Evolutionary conservation across 2,329 filamentous ascomycete genomes (phyloP), one percentile per base, ranked within the genome.

Genomic region (Colletotrichum sp.): DNA sequence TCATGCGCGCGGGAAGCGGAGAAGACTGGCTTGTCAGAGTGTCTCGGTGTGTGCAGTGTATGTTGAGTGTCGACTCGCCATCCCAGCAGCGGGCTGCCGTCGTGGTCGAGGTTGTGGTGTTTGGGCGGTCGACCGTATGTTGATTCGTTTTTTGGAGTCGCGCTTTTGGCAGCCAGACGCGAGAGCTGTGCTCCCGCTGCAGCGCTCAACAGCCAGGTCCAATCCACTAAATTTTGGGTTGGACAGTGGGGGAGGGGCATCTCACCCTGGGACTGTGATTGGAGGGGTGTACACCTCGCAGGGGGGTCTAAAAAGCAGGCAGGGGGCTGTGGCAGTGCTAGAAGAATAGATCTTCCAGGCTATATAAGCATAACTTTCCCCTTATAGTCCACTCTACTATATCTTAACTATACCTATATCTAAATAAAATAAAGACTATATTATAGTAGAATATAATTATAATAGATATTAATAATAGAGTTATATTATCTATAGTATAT

Each of bases 211-310:
- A 25, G 66, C 30, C 25, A 57, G 44, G 59, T 32, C 36, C 71
- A 39, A 22, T 39, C 55, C 71, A 70, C 71, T 70, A 74, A 70
- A 64, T 34, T 59, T 57, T 32, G 44, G 59, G 55, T 59, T 65
- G 25, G 30, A 30, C 27, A n/a, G 55, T 25, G 74, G 74, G 65
- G 70, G 74, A 74, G 74, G 74, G 74, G 74, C 70, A 74, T 60
- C 74, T 39, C 48, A 72, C 64, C 28, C 57, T 65, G 59, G 12
- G 12, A 15, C 27, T n/a, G 15, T 73, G 59, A 76, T 76, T 76
- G 74, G 74, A 65, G 57, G n/a, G n/a, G n/a, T n/a, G n/a, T n/a
- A n/a, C n/a, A n/a, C n/a, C n/a, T n/a, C n/a, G n/a, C n/a, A n/a
- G n/a, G n/a, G n/a, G n/a, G n/a, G n/a, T n/a, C n/a, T n/a, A n/a